Conservation (phyloP, 805 yeast genomes). For the Yarrowia hollandica region DNA sequence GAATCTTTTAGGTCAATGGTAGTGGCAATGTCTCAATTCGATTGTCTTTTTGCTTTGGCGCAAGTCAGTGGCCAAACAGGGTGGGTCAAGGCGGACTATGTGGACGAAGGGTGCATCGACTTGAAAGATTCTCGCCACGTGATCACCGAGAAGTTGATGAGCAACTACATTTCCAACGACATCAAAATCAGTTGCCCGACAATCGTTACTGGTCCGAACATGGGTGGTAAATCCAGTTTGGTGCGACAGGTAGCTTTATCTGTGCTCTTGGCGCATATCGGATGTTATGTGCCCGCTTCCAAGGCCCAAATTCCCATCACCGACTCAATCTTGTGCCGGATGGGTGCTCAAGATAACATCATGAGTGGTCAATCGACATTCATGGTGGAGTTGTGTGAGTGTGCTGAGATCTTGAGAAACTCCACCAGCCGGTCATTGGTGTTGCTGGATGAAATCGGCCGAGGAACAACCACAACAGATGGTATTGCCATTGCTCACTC, state of each 20-base stretch:
- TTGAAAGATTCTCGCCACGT: constrained; percentile 66
- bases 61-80: constrained; percentile 54
- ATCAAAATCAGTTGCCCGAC: constrained; percentile 52
- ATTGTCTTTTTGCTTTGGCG: constrained; percentile 66
- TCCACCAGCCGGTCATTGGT: constrained; percentile 60
- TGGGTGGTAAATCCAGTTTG: constrained; percentile 84
- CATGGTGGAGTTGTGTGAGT: constrained; percentile 72
- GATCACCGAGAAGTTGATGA: constrained; percentile 61
- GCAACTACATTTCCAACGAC: constrained; percentile 62
- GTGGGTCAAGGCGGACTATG: constrained; percentile 54
- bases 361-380: constrained; percentile 78
- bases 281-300: constrained; percentile 71
- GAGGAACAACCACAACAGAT: constrained; percentile 73
- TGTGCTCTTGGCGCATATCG: constrained; percentile 73
- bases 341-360: constrained; percentile 69
- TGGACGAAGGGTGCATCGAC: constrained; percentile 49
- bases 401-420: constrained; percentile 53
- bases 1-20: constrained; percentile 48
- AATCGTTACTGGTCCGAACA: constrained; percentile 80
- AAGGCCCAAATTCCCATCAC: constrained; percentile 63
- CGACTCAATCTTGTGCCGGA: constrained; percentile 52
- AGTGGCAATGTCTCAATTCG: constrained; percentile 54
- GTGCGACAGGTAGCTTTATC: constrained; percentile 72
- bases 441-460: constrained; percentile 72
- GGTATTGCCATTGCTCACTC: constrained; percentile 82